These are phyloP conservation scores for Trichoderma sp. DNA, from an alignment of 2,329 filamentous ascomycete species.

Conservation along the genomic window DNA sequence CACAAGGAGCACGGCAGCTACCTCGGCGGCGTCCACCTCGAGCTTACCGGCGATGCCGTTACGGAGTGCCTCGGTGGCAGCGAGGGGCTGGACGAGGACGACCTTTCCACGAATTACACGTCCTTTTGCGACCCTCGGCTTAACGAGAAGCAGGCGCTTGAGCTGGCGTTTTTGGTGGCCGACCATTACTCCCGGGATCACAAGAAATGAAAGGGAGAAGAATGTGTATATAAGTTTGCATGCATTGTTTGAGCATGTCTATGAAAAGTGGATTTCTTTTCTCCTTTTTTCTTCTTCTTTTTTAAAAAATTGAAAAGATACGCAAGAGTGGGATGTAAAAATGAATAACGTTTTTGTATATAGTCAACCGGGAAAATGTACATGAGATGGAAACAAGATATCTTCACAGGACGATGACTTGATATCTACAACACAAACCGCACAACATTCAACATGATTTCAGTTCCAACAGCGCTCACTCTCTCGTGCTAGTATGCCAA, in stretches of 20 bases:
- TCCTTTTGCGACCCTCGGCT: constrained; percentile 93
- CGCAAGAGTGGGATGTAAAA: background rate
- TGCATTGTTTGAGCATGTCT: background rate
- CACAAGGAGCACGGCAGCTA: constrained; percentile 82
- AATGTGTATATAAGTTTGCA: background rate
- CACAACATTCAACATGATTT: background rate
- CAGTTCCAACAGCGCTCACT: background rate
- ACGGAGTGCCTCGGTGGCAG: constrained; percentile 94
- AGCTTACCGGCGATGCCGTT: constrained; percentile 92
- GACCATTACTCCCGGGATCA: constrained; percentile 61
- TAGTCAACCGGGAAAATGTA: background rate
- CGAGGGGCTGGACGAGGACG: constrained; percentile 80
- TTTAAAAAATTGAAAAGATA: background rate
- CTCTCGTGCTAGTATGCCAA: background rate
- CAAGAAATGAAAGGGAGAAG: constrained; percentile 18
- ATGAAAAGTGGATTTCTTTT: background rate
- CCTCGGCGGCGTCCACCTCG: constrained; percentile 89
- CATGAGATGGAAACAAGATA: background rate
- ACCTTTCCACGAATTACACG: constrained; percentile 86
- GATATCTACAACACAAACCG: background rate
- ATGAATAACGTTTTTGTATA: background rate
- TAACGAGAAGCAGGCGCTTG: constrained; percentile 96
- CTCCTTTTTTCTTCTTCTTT: too few species aligned
- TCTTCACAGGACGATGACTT: background rate
- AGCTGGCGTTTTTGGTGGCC: constrained; percentile 89